phyloP scores from a whole-genome alignment of 129 eudicot species.

The Glebionis coronaria region DNA sequence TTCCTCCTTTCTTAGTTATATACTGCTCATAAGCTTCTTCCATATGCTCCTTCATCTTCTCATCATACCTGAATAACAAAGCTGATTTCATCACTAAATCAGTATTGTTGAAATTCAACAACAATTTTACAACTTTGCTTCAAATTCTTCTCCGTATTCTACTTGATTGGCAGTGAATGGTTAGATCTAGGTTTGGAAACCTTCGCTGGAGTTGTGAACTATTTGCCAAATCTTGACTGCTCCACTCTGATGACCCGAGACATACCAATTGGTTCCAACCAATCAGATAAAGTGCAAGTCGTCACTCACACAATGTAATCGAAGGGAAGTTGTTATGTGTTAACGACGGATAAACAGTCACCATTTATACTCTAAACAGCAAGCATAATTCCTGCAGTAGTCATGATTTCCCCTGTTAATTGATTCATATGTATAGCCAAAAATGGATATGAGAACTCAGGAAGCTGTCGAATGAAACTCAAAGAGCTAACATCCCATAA shows the following conservation, averaged over 20 bases:
- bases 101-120: too few relatives aligned
- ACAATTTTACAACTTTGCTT: too few relatives aligned
- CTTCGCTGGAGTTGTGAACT: conserved; percentile 60
- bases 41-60: conserved; percentile 58
- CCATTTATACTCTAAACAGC: conserved; percentile 94
- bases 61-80: conserved; percentile 61
- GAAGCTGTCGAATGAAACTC: conserved; percentile 78
- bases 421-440: conserved; percentile 90
- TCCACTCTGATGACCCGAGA: conserved; percentile 97
- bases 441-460: conserved; percentile 76
- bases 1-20: conserved; percentile 65
- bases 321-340: conserved; percentile 97
- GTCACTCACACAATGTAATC: conserved; percentile 75
- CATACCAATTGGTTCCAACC: conserved; percentile 88
- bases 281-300: conserved; percentile 79
- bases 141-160: too few relatives aligned
- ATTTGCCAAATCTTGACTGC: conserved; percentile 92
- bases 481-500: conserved; percentile 92
- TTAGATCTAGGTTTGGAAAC: conserved; percentile 30
- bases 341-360: conserved; percentile 76
- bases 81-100: too few relatives aligned
- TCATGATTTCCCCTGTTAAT: conserved; percentile 74
- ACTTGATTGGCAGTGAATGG: too few relatives aligned
- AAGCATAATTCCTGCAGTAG: conserved; percentile 90
- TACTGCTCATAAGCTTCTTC: conserved; percentile 79